A percentile compares a stretch with the other conserved stretches of the same genome.
Evolutionary conservation across 106 monocot species (phyloP).

Genomic region (Dioscorea dumetorum): DNA sequence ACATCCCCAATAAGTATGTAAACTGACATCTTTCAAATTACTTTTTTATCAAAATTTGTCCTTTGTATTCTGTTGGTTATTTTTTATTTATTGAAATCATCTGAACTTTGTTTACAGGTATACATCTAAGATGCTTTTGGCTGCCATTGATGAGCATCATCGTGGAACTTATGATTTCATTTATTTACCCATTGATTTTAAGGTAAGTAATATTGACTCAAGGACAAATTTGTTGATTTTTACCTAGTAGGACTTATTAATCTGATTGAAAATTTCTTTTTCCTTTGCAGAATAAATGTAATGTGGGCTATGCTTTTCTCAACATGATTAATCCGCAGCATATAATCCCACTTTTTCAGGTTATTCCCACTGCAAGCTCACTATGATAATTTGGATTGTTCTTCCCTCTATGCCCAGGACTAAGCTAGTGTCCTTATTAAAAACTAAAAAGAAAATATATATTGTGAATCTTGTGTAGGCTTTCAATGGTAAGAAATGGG

Average conservation of each 20-base stretch:
- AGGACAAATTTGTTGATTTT: background rate
- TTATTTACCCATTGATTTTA: conserved; percentile 95
- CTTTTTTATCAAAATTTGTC: background rate
- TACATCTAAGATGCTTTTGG: conserved; percentile 94
- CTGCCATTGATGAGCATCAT: conserved; percentile 94
- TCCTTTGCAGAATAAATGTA: conserved; percentile 40
- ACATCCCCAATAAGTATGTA: conserved; percentile 94
- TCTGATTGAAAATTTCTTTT: background rate
- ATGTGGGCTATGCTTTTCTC: conserved; percentile 51
- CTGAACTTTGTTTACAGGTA: conserved; percentile 39
- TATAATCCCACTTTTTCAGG: conserved; percentile 41
- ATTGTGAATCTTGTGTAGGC: conserved; percentile 33
- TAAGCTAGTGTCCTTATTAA: background rate
- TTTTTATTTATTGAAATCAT: background rate
- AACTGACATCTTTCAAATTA: background rate
- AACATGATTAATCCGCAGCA: conserved; percentile 36
- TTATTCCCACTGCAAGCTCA: background rate
- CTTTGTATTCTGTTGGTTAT: background rate
- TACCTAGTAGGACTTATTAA: background rate
- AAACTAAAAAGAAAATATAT: background rate
- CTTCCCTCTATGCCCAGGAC: background rate
- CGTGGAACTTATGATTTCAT: conserved; percentile 95
- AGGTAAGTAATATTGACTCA: conserved; percentile 29
- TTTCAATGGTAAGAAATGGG: conserved; percentile 81
- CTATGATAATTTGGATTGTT: no score